Evolutionary conservation across 257 asterid genomes (phyloP).

Genomic region (Phtheirospermum japonicum): DNA sequence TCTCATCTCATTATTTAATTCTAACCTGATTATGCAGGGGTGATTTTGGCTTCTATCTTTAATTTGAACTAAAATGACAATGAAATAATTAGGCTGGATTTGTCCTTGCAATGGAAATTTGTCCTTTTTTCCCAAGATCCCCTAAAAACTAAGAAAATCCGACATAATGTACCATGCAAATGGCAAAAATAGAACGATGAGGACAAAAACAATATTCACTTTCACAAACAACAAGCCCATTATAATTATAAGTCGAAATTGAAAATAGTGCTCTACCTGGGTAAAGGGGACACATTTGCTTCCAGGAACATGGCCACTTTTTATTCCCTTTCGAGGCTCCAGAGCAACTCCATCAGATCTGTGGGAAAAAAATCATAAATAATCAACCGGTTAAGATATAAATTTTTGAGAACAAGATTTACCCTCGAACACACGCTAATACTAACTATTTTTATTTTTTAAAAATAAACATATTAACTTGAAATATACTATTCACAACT

Average conservation of each 20-base stretch:
- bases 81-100: background rate
- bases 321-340: slow-evolving; percentile 95
- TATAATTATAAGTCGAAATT: background rate
- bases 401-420: background rate
- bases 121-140: too few relatives aligned
- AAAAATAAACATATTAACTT: background rate
- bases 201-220: too few relatives aligned
- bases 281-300: slow-evolving; percentile 92
- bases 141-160: too few relatives aligned
- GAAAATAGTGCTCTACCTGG: slow-evolving; percentile 49
- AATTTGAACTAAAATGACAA: too few relatives aligned
- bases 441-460: background rate
- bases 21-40: too few relatives aligned
- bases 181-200: too few relatives aligned
- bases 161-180: too few relatives aligned
- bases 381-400: background rate
- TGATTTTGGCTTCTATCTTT: too few relatives aligned
- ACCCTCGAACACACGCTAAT: background rate
- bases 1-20: too few relatives aligned
- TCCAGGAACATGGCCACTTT: slow-evolving; percentile 90
- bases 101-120: too few relatives aligned
- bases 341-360: slow-evolving; percentile 94
- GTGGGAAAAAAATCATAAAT: background rate
- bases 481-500: background rate
- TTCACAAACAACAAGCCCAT: too few relatives aligned